A percentile compares a stretch with the other conserved stretches of the same genome.
phyloP scores from a whole-genome alignment of 2,329 filamentous ascomycete genomes.

The Colletotrichum gloeosporioides region DNA sequence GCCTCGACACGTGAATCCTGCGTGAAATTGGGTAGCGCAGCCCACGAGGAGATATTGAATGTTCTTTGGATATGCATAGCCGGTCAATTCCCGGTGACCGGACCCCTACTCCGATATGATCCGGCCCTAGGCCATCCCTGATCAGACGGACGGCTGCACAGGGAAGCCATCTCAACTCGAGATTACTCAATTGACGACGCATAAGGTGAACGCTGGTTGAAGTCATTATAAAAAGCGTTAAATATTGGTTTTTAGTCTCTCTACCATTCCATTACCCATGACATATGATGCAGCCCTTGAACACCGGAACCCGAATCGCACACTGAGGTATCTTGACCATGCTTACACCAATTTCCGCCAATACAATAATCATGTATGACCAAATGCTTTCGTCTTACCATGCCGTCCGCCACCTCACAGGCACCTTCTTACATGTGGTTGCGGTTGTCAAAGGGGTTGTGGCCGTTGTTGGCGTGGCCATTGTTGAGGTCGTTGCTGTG shows the following conservation, averaged over 20 bases:
- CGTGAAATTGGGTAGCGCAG: not conserved
- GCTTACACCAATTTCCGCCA: not conserved
- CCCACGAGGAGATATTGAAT: not conserved
- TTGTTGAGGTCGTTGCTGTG: not conserved
- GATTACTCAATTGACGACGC: not conserved
- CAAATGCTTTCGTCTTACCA: not conserved
- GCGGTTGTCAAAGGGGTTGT: conserved; percentile 16
- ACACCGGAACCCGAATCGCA: not conserved
- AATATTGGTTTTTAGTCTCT: not conserved
- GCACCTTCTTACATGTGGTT: not conserved
- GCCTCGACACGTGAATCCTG: not conserved
- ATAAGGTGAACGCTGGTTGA: not conserved
- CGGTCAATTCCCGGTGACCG: not conserved
- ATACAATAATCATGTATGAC: not conserved
- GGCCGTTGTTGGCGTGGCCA: not conserved
- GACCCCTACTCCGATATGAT: not conserved
- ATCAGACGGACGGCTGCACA: not conserved
- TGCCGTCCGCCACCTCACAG: not conserved
- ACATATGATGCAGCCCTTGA: not conserved
- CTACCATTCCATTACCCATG: not conserved
- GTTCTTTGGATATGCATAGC: not conserved
- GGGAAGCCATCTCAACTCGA: not conserved
- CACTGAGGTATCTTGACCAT: conserved; percentile 6
- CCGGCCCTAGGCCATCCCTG: not conserved
- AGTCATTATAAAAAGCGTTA: not conserved